Evolutionary conservation across 345 rosid species (phyloP).

Genomic region (Turnera subulata): DNA sequence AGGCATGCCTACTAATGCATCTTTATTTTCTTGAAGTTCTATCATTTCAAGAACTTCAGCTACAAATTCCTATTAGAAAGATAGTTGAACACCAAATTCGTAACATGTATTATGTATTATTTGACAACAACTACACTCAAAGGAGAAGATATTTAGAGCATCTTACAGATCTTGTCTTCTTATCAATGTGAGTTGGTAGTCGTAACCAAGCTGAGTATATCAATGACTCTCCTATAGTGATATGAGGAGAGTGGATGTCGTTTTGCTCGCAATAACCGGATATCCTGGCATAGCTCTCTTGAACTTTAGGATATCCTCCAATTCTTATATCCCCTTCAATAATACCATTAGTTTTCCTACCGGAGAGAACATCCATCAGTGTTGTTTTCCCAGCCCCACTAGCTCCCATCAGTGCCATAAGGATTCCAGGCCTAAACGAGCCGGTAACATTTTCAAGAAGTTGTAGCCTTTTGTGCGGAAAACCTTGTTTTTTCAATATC

Average conservation of each 20-base stretch:
- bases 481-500: slow-evolving; percentile 28
- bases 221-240: slow-evolving; percentile 40
- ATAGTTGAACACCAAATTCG: too few species aligned
- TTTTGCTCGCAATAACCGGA: slow-evolving; percentile 48
- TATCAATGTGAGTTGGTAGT: slow-evolving; percentile 29
- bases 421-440: slow-evolving; percentile 9
- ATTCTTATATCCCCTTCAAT: slow-evolving; percentile 40
- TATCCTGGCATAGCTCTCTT: slow-evolving; percentile 39
- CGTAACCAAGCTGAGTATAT: slow-evolving; percentile 41
- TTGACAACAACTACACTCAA: too few species aligned
- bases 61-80: slow-evolving; percentile 51
- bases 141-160: too few species aligned
- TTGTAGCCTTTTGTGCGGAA: slow-evolving; percentile 21
- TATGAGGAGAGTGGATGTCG: slow-evolving; percentile 41
- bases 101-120: too few species aligned
- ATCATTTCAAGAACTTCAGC: slow-evolving; percentile 46
- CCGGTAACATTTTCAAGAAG: slow-evolving; percentile 10
- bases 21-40: slow-evolving; percentile 48
- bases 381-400: too few species aligned
- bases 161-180: slow-evolving; percentile 36
- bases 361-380: slow-evolving; percentile 14
- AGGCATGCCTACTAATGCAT: slow-evolving; percentile 46
- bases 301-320: slow-evolving; percentile 43
- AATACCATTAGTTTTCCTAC: slow-evolving; percentile 42
- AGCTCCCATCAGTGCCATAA: too few species aligned